A percentile compares a stretch with the other conserved stretches of the same genome.
Conservation (phyloP, 495 filamentous ascomycete species). For the Symbiotaphrina buchneri region DNA sequence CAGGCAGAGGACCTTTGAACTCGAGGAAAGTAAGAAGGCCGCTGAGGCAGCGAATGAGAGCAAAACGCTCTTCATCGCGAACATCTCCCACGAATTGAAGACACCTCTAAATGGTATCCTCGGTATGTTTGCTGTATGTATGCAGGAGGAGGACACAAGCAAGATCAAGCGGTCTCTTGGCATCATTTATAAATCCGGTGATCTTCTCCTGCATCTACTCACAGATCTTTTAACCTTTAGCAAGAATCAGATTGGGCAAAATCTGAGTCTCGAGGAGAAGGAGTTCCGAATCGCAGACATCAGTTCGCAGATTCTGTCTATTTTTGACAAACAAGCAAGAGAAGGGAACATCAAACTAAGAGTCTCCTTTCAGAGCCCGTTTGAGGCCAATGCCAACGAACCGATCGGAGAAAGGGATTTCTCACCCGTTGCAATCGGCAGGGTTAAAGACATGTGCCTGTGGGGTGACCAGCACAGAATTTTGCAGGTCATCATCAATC, state of each 20-base stretch:
- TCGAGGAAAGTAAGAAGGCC: constrained; percentile 74
- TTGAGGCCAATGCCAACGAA: constrained; percentile 6
- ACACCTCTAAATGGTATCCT: constrained; percentile 85
- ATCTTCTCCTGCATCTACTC: constrained; percentile 67
- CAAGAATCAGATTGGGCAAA: constrained; percentile 75
- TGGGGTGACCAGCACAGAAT: constrained; percentile 88
- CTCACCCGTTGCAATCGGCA: constrained; percentile 35
- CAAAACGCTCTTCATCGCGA: constrained; percentile 89
- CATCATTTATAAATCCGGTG: constrained; percentile 76
- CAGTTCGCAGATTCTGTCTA: constrained; percentile 52
- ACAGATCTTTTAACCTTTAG: constrained; percentile 82
- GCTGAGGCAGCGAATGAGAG: constrained; percentile 85
- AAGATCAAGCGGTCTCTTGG: constrained; percentile 63
- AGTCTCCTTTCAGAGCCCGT: constrained; percentile 38
- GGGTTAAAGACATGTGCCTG: constrained; percentile 50
- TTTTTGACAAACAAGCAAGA: constrained; percentile 73
- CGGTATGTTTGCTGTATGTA: constrained; percentile 79
- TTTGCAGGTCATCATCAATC: constrained; percentile 74
- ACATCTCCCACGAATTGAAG: constrained; percentile 86
- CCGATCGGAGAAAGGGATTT: constrained; percentile 11
- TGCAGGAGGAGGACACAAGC: constrained; percentile 61
- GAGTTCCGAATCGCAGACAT: constrained; percentile 69
- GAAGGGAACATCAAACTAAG: constrained; percentile 51
- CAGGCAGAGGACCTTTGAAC: constrained; percentile 53
- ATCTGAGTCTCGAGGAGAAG: constrained; percentile 58